Evolutionary conservation across 2,329 filamentous ascomycete genomes (phyloP).

Genomic region (Cordyceps cateniannulata): DNA sequence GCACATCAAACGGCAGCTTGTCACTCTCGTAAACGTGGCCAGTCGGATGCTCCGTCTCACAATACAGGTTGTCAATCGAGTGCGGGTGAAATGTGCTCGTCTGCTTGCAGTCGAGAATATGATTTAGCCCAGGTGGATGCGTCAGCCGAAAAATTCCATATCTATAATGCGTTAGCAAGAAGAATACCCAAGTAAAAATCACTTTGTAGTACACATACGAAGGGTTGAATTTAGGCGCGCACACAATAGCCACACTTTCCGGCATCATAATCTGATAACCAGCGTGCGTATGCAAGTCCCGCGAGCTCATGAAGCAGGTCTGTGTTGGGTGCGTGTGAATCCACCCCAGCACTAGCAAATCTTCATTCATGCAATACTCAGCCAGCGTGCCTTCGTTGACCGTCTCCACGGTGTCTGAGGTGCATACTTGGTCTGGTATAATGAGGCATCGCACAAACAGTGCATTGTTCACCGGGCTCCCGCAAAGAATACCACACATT

Average conservation of each 20-base stretch:
- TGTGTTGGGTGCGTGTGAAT: constrained; percentile 97
- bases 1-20: constrained; percentile 54
- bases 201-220: constrained; percentile 47
- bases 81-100: constrained; percentile 79
- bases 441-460: constrained; percentile 84
- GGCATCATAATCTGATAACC: constrained; percentile 96
- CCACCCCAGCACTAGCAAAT: constrained; percentile 86
- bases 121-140: constrained; percentile 80
- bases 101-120: constrained; percentile 74
- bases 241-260: constrained; percentile 95
- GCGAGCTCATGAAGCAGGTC: constrained; percentile 94
- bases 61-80: constrained; percentile 64
- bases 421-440: constrained; percentile 85
- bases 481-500: constrained; percentile 91
- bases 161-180: constrained; percentile 35
- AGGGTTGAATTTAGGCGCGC: constrained; percentile 73
- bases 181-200: not conserved
- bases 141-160: constrained; percentile 92
- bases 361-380: constrained; percentile 80
- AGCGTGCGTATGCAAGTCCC: constrained; percentile 88
- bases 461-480: constrained; percentile 84
- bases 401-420: constrained; percentile 91
- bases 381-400: constrained; percentile 79
- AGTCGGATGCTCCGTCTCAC: constrained; percentile 58
- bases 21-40: constrained; percentile 66